Base-by-base conservation (phyloP, 257 asterid genomes). In the Primulina huaijiensis region DNA sequence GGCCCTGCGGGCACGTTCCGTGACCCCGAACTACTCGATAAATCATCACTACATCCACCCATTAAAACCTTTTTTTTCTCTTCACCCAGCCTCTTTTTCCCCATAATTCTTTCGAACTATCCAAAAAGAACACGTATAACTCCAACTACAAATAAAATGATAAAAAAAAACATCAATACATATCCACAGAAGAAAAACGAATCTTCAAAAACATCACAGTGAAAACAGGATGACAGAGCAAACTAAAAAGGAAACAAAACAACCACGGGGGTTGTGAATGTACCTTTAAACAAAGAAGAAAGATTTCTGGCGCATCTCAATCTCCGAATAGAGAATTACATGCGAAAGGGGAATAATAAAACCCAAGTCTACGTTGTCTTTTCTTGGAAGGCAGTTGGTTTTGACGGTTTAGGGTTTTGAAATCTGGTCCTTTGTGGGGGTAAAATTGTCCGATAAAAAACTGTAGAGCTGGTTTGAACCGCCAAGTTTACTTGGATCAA, bases 1-100 rank as follows among this genome's bases (percentile, higher is more conserved):
- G 98, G 98, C 75, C 96, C 98, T 23, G 92, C 6, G 52, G 97
- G 97, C 75, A 92, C 86, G 74, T 78, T 84, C 67, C 82, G 69
- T 35, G 88, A 71, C 72, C 81, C 95, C 43, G 69, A 70, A 61
- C 78, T 88, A 69, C 83, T 69, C 61, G 83, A 68, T 67, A 82
- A 75, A 64, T 79, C 85, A 29, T 73, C 88, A 75, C 79, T 58
- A 14, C 65, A 53, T 65, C 43, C 80, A 71, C 87, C 93, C 70
- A 90, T 92, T 68, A 80, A 77, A 79, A 77, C 93, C 82, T 89
- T 87, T 67, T 84, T 90, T 77, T 86, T 96, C 73, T 87, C 86
- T 70, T 94, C 90, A 74, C 95, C 87, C 8, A 88, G 84, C 80
- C 85, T 90, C 82, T 91, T 96, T 82, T 89, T 81, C 58, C 97